Evolutionary conservation across 768 basidiomycete genomes (phyloP).

Genomic region (Crepidotus variabilis): DNA sequence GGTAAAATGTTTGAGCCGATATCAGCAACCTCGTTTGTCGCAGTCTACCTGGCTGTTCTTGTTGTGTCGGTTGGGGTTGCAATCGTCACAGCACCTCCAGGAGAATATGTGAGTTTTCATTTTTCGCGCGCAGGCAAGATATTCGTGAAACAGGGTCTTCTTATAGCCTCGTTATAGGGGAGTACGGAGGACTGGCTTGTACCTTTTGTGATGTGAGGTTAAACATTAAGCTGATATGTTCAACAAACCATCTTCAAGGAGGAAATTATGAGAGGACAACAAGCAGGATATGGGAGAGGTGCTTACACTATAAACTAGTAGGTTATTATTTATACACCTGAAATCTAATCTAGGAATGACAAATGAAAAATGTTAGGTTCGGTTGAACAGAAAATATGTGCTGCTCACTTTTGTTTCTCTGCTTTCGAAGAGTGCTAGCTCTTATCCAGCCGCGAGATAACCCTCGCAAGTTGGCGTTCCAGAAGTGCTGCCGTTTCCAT

Average conservation of each 20-base stretch:
- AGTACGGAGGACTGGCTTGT: neutral
- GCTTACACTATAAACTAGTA: too few species aligned
- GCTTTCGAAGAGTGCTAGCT: neutral
- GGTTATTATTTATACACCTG: too few species aligned
- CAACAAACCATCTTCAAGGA: neutral
- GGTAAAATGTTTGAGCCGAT: neutral
- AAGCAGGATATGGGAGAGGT: neutral
- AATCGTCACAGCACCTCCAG: neutral
- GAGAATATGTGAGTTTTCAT: neutral
- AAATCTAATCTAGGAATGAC: too few species aligned
- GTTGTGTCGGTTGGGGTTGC: neutral
- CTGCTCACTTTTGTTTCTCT: too few species aligned
- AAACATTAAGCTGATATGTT: neutral
- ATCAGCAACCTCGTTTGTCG: neutral
- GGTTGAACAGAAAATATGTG: too few species aligned
- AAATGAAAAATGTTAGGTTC: too few species aligned
- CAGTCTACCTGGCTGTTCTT: neutral
- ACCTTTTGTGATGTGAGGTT: neutral
- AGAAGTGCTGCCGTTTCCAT: slow-evolving; percentile 8
- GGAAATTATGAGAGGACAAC: neutral
- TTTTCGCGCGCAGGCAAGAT: neutral
- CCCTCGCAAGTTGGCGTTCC: slow-evolving; percentile 10
- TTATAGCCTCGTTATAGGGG: neutral
- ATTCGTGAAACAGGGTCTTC: neutral
- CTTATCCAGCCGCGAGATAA: slow-evolving; percentile 5